phyloP scores from a whole-genome alignment of 352 stramenopile species.

The Phytopythium vexans region DNA sequence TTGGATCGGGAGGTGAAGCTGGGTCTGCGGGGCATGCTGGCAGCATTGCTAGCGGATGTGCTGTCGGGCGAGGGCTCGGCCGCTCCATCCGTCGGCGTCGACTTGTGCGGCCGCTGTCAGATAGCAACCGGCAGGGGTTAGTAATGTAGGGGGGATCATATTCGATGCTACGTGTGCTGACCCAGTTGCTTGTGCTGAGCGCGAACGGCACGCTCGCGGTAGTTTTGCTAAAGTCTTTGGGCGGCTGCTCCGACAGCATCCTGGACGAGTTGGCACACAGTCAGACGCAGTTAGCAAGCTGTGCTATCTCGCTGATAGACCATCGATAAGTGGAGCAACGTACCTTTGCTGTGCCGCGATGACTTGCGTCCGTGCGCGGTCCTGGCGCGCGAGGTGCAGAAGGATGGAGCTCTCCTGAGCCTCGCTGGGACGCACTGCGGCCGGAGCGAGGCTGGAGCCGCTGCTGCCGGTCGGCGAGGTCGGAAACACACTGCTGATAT shows the following conservation, averaged over 20 bases:
- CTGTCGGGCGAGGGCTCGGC: background rate
- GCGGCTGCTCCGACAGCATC: constrained; percentile 17
- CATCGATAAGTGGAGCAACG: background rate
- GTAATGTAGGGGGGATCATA: background rate
- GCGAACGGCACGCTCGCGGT: constrained; percentile 52
- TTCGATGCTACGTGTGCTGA: constrained; percentile 1
- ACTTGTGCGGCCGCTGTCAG: constrained; percentile 1
- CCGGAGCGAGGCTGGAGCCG: constrained; percentile 1
- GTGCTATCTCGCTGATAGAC: too few species aligned
- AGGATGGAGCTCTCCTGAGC: constrained; percentile 62
- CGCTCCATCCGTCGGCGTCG: background rate
- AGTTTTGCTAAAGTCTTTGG: constrained; percentile 58
- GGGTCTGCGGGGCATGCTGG: background rate
- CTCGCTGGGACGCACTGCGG: constrained; percentile 42
- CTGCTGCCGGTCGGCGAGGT: background rate
- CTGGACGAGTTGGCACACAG: constrained; percentile 10
- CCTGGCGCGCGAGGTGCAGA: constrained; percentile 50
- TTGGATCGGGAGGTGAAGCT: background rate
- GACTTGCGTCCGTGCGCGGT: constrained; percentile 37
- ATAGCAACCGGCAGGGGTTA: background rate
- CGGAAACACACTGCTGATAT: background rate
- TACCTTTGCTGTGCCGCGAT: constrained; percentile 43
- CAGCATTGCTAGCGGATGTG: background rate
- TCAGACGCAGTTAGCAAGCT: background rate
- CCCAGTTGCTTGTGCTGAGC: constrained; percentile 62